Evolutionary conservation across 2,329 filamentous ascomycete genomes (phyloP).

Genomic region (Fusarium euwallaceae): DNA sequence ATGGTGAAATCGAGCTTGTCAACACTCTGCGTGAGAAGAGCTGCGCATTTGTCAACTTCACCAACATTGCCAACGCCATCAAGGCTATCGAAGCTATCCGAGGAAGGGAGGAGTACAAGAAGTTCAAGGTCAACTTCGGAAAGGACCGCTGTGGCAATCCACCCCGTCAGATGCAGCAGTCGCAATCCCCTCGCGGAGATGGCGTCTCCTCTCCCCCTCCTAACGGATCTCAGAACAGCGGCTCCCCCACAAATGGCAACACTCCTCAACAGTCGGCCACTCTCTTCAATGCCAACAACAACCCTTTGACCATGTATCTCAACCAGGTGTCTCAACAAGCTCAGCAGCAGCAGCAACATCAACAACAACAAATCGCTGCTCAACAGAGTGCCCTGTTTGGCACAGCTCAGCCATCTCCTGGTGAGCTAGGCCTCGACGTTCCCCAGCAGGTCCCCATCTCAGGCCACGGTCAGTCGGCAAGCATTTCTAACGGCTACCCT

Average conservation of each 20-base stretch:
- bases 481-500: conserved; percentile 74
- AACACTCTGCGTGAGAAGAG: conserved; percentile 98
- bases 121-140: conserved; percentile 99
- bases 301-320: conserved; percentile 93
- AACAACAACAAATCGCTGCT: conserved; percentile 77
- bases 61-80: conserved; percentile 99
- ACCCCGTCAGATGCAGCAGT: conserved; percentile 83
- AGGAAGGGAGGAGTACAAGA: conserved; percentile 94
- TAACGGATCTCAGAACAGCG: conserved; percentile 72
- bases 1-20: conserved; percentile 96
- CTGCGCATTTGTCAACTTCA: conserved; percentile 99
- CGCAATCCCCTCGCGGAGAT: conserved; percentile 76
- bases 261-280: conserved; percentile 76
- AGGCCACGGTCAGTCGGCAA: conserved; percentile 75
- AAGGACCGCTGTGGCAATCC: conserved; percentile 98
- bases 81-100: conserved; percentile 98
- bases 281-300: conserved; percentile 85
- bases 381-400: conserved; percentile 88
- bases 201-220: conserved; percentile 69
- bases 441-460: conserved; percentile 71
- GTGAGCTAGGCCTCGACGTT: conserved; percentile 69
- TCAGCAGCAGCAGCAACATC: conserved; percentile 81
- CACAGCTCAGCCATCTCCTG: conserved; percentile 72
- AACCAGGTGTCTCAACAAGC: conserved; percentile 83
- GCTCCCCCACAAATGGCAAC: conserved; percentile 66